These are phyloP conservation scores for Breviolum minutum DNA, from an alignment of 73 alveolate genomes.

Conservation along the genomic window DNA sequence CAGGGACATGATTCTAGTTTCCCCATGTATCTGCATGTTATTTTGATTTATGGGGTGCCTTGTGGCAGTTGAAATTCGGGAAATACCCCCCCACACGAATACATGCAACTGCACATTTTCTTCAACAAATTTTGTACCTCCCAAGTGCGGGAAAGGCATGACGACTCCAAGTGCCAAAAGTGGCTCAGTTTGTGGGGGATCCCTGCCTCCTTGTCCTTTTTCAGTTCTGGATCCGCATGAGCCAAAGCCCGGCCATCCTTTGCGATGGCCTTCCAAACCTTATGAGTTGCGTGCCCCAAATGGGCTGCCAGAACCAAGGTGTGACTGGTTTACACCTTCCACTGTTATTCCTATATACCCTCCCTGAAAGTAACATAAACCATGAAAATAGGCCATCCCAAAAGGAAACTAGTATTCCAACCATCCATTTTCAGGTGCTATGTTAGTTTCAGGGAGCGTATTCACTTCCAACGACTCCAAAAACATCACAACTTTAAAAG, in stretches of 20 bases:
- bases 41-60: background rate
- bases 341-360: background rate
- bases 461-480: background rate
- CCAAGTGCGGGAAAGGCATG: background rate
- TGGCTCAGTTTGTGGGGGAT: too few species aligned
- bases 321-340: background rate
- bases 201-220: constrained; percentile 44
- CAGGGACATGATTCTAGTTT: background rate
- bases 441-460: background rate
- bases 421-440: too few species aligned
- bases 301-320: background rate
- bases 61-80: background rate
- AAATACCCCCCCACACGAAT: background rate
- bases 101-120: too few species aligned
- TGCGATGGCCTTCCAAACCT: constrained; percentile 10
- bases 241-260: constrained; percentile 59
- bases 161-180: too few species aligned
- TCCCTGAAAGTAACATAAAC: too few species aligned
- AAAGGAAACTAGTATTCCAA: too few species aligned
- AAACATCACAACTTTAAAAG: background rate
- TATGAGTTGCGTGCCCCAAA: background rate
- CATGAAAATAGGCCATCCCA: too few species aligned
- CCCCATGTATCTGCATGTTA: too few species aligned
- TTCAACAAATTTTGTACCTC: too few species aligned
- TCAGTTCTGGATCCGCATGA: constrained; percentile 39